Percentiles rank a stretch among this genome's conserved stretches.
These are phyloP conservation scores for Mycena rosella DNA, from an alignment of 768 basidiomycete genomes.

Conservation along the genomic window DNA sequence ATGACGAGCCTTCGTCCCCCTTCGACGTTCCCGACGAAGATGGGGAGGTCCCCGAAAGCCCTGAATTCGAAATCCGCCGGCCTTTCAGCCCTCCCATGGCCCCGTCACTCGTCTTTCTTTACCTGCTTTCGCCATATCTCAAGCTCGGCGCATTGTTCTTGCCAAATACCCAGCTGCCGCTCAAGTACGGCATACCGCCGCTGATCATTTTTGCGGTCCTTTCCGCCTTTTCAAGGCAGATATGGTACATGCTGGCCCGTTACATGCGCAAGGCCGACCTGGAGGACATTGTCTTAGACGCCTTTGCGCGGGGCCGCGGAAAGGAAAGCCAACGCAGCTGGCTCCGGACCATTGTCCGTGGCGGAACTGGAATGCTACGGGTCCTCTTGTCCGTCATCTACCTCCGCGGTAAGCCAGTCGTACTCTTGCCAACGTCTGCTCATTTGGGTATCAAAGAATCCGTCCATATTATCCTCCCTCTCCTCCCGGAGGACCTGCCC, in stretches of 20 bases:
- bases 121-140: conserved; percentile 77
- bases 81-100: conserved; percentile 65
- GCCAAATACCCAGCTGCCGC: conserved; percentile 60
- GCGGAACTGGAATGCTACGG: conserved; percentile 58
- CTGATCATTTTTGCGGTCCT: conserved; percentile 68
- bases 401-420: conserved; percentile 68
- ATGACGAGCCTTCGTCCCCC: conserved; percentile 57
- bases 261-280: conserved; percentile 75
- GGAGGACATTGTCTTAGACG: conserved; percentile 74
- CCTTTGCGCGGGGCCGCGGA: conserved; percentile 69
- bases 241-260: conserved; percentile 84
- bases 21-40: conserved; percentile 60
- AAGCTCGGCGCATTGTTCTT: conserved; percentile 78
- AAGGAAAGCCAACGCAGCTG: conserved; percentile 60
- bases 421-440: conserved; percentile 24
- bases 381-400: conserved; percentile 71
- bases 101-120: conserved; percentile 71
- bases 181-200: conserved; percentile 63
- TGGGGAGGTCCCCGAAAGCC: conserved; percentile 62
- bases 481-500: conserved; percentile 54
- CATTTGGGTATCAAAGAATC: conserved; percentile 57
- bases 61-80: conserved; percentile 58
- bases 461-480: conserved; percentile 62
- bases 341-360: conserved; percentile 60
- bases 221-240: conserved; percentile 71